These are phyloP conservation scores for Cubamyces sp. DNA, from an alignment of 768 basidiomycete species.

Conservation along the genomic window DNA sequence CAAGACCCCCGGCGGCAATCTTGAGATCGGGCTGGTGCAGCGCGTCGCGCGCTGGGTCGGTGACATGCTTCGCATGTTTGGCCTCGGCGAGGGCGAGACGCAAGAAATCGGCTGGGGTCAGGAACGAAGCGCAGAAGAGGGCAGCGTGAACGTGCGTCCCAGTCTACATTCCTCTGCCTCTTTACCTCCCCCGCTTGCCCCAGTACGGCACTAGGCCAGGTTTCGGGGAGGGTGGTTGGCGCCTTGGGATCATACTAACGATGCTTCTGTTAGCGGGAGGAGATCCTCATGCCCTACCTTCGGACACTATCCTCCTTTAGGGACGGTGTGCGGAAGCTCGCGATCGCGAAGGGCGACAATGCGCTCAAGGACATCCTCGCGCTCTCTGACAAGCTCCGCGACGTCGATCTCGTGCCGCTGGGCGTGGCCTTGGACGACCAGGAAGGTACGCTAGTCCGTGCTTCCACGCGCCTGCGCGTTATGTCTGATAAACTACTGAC, in stretches of 20 bases:
- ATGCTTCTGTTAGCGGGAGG: slow-evolving; percentile 64
- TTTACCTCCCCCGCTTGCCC: slow-evolving; percentile 10
- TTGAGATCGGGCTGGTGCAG: slow-evolving; percentile 67
- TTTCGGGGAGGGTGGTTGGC: no score
- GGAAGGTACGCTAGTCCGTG: slow-evolving; percentile 61
- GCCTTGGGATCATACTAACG: slow-evolving; percentile 11
- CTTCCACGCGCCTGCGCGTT: not conserved
- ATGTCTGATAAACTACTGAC: slow-evolving; percentile 6
- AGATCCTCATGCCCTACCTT: slow-evolving; percentile 87
- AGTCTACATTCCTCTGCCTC: not conserved
- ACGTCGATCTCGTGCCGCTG: slow-evolving; percentile 87
- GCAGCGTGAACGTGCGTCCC: slow-evolving; percentile 54
- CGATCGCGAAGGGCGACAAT: slow-evolving; percentile 69
- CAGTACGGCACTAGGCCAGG: not conserved
- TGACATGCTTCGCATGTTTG: slow-evolving; percentile 77
- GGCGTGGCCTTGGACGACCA: slow-evolving; percentile 97
- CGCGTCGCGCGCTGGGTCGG: slow-evolving; percentile 71
- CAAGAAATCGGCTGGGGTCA: slow-evolving; percentile 88
- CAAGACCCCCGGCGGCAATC: slow-evolving; percentile 57
- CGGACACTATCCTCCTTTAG: slow-evolving; percentile 86
- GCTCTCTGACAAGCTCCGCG: slow-evolving; percentile 88
- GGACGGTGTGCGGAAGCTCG: slow-evolving; percentile 82
- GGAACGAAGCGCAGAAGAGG: slow-evolving; percentile 47
- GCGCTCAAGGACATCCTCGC: slow-evolving; percentile 80
- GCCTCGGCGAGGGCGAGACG: slow-evolving; percentile 71